Conservation (phyloP, 2,329 filamentous ascomycete genomes). For the Cercospora berteroae region DNA sequence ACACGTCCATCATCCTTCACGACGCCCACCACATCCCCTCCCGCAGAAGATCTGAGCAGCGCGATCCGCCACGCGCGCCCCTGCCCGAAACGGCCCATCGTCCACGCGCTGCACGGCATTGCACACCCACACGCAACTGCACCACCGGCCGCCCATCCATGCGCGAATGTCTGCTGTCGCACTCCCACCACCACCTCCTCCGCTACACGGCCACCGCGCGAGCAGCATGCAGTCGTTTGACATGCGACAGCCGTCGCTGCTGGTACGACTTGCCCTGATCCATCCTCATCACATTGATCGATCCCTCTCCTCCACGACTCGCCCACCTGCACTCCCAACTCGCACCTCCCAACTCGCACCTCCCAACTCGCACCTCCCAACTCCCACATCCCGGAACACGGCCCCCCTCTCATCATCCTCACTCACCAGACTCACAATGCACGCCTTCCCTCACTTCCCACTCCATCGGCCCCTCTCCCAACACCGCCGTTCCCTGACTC, state of each 20-base stretch:
- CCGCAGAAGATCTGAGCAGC: conserved; percentile 2
- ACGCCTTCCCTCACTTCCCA: neutral
- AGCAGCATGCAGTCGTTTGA: conserved; percentile 21
- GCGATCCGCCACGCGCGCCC: conserved; percentile 12
- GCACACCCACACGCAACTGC: conserved; percentile 3
- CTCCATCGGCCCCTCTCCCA: neutral
- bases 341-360: neutral
- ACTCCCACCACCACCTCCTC: conserved; percentile 14
- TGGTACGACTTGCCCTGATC: conserved; percentile 3
- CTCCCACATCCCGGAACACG: neutral
- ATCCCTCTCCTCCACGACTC: neutral
- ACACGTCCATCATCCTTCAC: neutral
- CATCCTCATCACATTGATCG: neutral
- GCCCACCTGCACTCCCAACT: neutral
- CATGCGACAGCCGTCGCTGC: conserved; percentile 18
- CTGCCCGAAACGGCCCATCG: conserved; percentile 11
- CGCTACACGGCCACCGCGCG: conserved; percentile 15
- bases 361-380: neutral
- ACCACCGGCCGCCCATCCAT: conserved; percentile 10
- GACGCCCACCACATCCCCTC: neutral
- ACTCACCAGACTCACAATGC: neutral
- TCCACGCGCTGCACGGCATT: neutral
- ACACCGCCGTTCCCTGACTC: conserved; percentile 13
- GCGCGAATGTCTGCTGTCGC: conserved; percentile 21
- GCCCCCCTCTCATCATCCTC: neutral